Evolutionary conservation across 352 stramenopile genomes (phyloP).

Genomic region (Globisporangium alternatum): DNA sequence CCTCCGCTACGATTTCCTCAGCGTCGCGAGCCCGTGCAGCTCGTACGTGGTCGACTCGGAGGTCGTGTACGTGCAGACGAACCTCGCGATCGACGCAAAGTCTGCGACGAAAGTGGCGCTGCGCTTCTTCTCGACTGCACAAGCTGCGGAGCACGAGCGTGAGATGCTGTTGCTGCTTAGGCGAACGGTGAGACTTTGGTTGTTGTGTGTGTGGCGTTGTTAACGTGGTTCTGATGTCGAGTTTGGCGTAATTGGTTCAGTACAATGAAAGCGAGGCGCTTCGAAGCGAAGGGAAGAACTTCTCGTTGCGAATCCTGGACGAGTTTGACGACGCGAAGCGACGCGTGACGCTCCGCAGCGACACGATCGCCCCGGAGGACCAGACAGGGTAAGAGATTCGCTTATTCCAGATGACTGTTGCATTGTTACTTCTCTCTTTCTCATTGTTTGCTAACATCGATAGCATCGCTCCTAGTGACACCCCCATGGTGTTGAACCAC

Average conservation of each 20-base stretch:
- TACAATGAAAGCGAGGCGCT: background rate
- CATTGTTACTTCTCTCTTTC: background rate
- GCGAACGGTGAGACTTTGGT: conserved; percentile 22
- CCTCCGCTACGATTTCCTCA: conserved; percentile 63
- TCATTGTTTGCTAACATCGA: conserved; percentile 22
- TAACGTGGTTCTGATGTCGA: background rate
- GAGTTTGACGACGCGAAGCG: conserved; percentile 61
- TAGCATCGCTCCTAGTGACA: conserved; percentile 33
- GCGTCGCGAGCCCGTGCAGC: conserved; percentile 25
- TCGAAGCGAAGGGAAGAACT: conserved; percentile 15
- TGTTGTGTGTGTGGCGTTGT: background rate
- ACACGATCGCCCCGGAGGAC: conserved; percentile 37
- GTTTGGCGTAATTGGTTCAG: background rate
- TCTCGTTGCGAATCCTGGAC: conserved; percentile 31
- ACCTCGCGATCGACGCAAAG: conserved; percentile 56
- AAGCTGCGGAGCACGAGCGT: conserved; percentile 36
- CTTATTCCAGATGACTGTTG: background rate
- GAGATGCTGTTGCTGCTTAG: conserved; percentile 38
- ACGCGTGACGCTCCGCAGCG: conserved; percentile 34
- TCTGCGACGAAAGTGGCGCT: conserved; percentile 51
- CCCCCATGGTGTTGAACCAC: conserved; percentile 45
- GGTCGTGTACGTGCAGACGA: conserved; percentile 38
- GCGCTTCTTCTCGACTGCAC: conserved; percentile 48
- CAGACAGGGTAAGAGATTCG: conserved; percentile 40
- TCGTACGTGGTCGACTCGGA: conserved; percentile 39